Evolutionary conservation across 2,329 filamentous ascomycete genomes (phyloP).

Genomic region (Elsinoe arachidis): DNA sequence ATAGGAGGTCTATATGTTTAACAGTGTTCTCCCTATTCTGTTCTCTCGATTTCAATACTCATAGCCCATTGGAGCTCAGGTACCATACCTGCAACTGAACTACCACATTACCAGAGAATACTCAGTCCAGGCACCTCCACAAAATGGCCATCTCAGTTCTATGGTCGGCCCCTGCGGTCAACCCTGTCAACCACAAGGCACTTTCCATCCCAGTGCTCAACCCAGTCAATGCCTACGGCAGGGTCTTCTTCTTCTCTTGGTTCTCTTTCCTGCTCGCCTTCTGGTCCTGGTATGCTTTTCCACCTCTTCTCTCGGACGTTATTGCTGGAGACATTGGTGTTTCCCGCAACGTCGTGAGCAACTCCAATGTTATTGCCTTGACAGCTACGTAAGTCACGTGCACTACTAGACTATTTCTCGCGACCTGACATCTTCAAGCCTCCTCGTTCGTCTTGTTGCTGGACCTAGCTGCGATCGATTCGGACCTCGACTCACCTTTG

Average conservation of each 20-base stretch:
- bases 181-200: constrained; percentile 77
- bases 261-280: constrained; percentile 80
- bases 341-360: constrained; percentile 62
- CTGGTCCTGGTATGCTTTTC: constrained; percentile 86
- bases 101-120: neutral
- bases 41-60: neutral
- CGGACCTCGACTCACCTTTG: constrained; percentile 73
- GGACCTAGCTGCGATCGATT: constrained; percentile 80
- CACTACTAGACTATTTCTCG: constrained; percentile 36
- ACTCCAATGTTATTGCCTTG: constrained; percentile 84
- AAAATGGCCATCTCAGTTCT: constrained; percentile 19
- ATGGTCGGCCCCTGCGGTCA: constrained; percentile 59
- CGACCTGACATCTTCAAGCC: constrained; percentile 17
- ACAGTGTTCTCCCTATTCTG: neutral
- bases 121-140: neutral
- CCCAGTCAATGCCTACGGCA: constrained; percentile 67
- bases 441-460: constrained; percentile 67
- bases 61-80: no score
- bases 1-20: neutral
- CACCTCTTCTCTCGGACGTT: constrained; percentile 68
- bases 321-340: constrained; percentile 73
- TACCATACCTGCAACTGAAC: neutral
- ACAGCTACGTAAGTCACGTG: constrained; percentile 43
- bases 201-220: constrained; percentile 72
- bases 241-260: constrained; percentile 87